Evolutionary conservation across 495 filamentous ascomycete genomes (phyloP).

Genomic region (Penicillium paxilli): DNA sequence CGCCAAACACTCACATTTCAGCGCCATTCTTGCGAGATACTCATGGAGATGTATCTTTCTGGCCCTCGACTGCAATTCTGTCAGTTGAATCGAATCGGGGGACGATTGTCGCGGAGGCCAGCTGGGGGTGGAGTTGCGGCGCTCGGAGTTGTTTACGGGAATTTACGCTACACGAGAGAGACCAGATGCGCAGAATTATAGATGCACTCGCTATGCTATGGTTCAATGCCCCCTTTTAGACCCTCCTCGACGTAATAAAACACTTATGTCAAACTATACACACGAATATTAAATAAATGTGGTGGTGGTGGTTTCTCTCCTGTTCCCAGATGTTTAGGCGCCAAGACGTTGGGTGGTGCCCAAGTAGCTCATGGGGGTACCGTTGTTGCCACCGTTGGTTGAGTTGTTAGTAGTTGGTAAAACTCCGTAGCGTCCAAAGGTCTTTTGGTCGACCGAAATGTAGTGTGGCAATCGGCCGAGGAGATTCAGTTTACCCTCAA

Average conservation of each 20-base stretch:
- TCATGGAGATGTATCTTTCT: slow-evolving; percentile 22
- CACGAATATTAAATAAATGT: slow-evolving; percentile 28
- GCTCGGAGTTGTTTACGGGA: slow-evolving; percentile 27
- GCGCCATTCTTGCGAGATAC: slow-evolving; percentile 35
- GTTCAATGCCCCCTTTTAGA: slow-evolving; percentile 19
- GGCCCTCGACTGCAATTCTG: slow-evolving; percentile 11
- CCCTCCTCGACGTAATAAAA: slow-evolving; percentile 8
- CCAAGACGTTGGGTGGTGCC: slow-evolving; percentile 67
- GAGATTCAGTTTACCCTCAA: slow-evolving; percentile 82
- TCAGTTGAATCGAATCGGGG: slow-evolving; percentile 12
- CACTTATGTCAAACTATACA: slow-evolving; percentile 34
- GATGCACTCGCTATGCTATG: slow-evolving; percentile 30
- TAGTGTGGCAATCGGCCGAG: slow-evolving; percentile 82
- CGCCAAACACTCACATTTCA: slow-evolving; percentile 38
- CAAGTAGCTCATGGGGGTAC: slow-evolving; percentile 57
- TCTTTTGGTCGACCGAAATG: slow-evolving; percentile 91
- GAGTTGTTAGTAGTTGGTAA: slow-evolving; percentile 58
- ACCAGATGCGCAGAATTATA: slow-evolving; percentile 26
- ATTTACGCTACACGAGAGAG: slow-evolving; percentile 23
- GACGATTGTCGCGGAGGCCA: slow-evolving; percentile 1
- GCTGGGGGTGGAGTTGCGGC: slow-evolving; percentile 5
- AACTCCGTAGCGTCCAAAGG: slow-evolving; percentile 91
- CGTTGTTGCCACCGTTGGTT: slow-evolving; percentile 32
- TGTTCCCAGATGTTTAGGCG: slow-evolving; percentile 34
- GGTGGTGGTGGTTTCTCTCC: not conserved